Evolutionary conservation across 371 early-diverging fungal genomes (phyloP).

Genomic region (Coemansia sp.): DNA sequence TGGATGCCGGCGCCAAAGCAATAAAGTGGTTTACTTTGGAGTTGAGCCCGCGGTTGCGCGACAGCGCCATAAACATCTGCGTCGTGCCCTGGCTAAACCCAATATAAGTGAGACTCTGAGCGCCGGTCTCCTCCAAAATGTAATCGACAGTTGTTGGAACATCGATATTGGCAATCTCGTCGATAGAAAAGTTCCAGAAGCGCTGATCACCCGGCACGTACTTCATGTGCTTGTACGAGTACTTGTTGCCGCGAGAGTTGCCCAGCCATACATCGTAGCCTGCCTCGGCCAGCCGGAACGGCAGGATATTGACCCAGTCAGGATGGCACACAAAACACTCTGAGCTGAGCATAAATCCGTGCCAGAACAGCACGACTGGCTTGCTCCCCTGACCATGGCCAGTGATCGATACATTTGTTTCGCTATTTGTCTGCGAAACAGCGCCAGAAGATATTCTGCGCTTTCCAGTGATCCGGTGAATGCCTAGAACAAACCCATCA

Average conservation of each 20-base stretch:
- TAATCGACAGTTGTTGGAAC: slow-evolving; percentile 85
- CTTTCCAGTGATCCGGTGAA: slow-evolving; percentile 74
- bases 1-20: slow-evolving; percentile 90
- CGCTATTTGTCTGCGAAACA: background rate
- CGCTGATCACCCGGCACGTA: slow-evolving; percentile 64
- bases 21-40: slow-evolving; percentile 81
- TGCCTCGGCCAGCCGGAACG: slow-evolving; percentile 69
- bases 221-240: slow-evolving; percentile 79
- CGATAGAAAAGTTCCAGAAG: slow-evolving; percentile 95
- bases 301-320: slow-evolving; percentile 65
- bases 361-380: slow-evolving; percentile 91
- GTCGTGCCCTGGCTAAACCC: slow-evolving; percentile 97
- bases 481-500: slow-evolving; percentile 86
- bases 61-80: slow-evolving; percentile 87
- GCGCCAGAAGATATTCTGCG: background rate
- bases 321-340: slow-evolving; percentile 89
- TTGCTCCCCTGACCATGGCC: slow-evolving; percentile 5
- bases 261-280: slow-evolving; percentile 98
- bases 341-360: slow-evolving; percentile 92
- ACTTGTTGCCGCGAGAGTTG: slow-evolving; percentile 96
- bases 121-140: slow-evolving; percentile 78
- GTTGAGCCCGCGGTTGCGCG: slow-evolving; percentile 76
- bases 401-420: background rate
- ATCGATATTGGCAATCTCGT: slow-evolving; percentile 86
- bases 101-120: slow-evolving; percentile 79